phyloP scores from a whole-genome alignment of 495 filamentous ascomycete genomes.

The Letharia columbiana region DNA sequence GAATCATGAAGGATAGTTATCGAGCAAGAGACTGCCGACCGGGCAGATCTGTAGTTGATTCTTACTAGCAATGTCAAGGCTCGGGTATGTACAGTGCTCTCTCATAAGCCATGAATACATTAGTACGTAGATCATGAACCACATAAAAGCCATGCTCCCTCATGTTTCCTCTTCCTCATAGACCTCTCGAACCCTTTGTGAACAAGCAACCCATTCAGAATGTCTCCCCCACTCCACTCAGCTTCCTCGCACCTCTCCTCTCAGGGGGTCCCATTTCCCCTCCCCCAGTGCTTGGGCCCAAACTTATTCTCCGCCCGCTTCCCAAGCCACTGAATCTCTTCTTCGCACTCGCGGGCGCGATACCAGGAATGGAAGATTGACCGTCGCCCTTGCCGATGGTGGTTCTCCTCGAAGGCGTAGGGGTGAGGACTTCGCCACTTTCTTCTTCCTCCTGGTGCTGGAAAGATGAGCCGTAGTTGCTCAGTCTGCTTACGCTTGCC shows the following conservation, averaged over 20 bases:
- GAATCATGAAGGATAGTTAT: neutral
- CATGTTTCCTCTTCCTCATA: neutral
- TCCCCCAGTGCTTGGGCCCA: conserved; percentile 40
- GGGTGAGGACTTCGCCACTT: conserved; percentile 30
- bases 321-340: conserved; percentile 27
- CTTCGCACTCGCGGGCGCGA: conserved; percentile 39
- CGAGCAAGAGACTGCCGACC: neutral
- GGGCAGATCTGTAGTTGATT: neutral
- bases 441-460: conserved; percentile 25
- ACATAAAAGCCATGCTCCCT: conserved; percentile 1
- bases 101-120: conserved; percentile 15
- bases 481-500: conserved; percentile 30
- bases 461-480: conserved; percentile 18
- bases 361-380: conserved; percentile 41
- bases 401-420: conserved; percentile 45
- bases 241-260: conserved; percentile 36
- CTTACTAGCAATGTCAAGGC: neutral
- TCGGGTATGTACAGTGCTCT: neutral
- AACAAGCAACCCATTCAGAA: conserved; percentile 36
- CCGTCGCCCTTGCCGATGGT: conserved; percentile 45
- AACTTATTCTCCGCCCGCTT: conserved; percentile 37
- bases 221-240: conserved; percentile 59
- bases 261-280: conserved; percentile 48
- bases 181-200: neutral
- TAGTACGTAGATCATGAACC: conserved; percentile 14